Base-by-base conservation (phyloP, 805 yeast genomes). In the Metschnikowia baotianmanensis region DNA sequence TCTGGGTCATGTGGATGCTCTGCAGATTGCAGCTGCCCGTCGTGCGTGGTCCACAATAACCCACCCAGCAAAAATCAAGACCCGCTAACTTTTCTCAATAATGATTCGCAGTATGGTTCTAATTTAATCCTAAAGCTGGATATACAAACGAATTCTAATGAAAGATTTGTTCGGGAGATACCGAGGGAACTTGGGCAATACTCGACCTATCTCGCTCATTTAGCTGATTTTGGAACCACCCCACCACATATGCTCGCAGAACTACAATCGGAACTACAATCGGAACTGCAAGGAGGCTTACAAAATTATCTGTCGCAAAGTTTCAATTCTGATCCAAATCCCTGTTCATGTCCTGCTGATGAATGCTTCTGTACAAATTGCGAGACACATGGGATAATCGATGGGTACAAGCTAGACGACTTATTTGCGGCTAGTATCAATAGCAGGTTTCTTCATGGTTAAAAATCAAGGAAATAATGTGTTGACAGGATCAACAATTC, bases 351-450 rank as follows among this genome's bases (percentile, higher is more conserved):
- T 22, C 35, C 52, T 3, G 54, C 38, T 15, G 44, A 48, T 22
- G 37, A 47, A 6, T 51, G 56, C 30, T 43, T 44, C 37, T 70
- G 75, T 48, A 41, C 61, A 9, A 70, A 69, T 45, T 70, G 75
- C 49, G 74, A 69, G 46, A 61, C 65, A 1, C 75, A 70, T 46
- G 72, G 74, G 1, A 69, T 66, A n/a, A 65, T 70, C 26, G 60
- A 70, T 40, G 75, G 75, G 2, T 50, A 59, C 40, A 63, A 60
- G 42, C 49, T 70, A 24, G 75, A 70, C 40, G 73, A 70, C 18
- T 47, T 62, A 21, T 67, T 66, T 45, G 42, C 38, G 22, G 24
- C 33, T 18, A 31, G 11, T 18, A 25, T 10, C 20, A 26, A 15
- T 13, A 21, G 23, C 19, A 31, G 31, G 7, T 36, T 21, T 23